Base-by-base conservation (phyloP, 1,284 basidiomycete species). In the Singerocomus inundabilis region DNA sequence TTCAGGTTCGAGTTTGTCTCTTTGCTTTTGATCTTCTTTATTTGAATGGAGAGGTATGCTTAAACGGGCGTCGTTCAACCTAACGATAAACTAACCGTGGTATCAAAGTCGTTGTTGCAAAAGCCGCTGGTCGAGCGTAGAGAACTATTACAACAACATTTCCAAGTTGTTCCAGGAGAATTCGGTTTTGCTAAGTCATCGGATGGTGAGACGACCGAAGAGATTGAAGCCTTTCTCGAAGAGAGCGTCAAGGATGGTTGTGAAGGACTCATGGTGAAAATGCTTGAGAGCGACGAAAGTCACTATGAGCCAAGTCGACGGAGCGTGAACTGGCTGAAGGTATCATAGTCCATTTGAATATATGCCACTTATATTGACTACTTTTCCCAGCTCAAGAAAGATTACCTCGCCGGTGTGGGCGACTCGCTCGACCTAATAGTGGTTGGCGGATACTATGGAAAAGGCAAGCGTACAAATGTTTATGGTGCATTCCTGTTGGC, bases 231-330 rank as follows among this genome's bases (percentile, higher is more conserved):
- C 1, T 98, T 99, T 78, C 74, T 99, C 15, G 97, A 99, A 63
- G 89, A 94, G 59, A 95, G 91, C 67, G 92, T 99, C 57, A 96
- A 94, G 66, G 94, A 98, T 64, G 94, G 96, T 1, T 99, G 97
- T 69, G 97, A 99, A 69, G 97, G 97, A 4, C 78, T 99, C 43
- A 98, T 99, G 97, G 93, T 99, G 54, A 99, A 99, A 73, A 97
- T 98, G 93, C 76, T 99, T 12, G 89, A 94, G 34, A 91, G 85
- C 24, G 84, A 91, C 33, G 88, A 88, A 13, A 93, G 95, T 63
- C 91, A 84, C 59, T 99, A 99, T 68, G 94, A 98, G 69, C 97
- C 97, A 3, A 95, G 91, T 67, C 77, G 94, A 48, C 78, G 97
- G 36, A 93, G 88, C 70, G 91, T 98, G 56, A 98, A 99, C 67